Evolutionary conservation across 192 early-diverging fungal genomes (phyloP).

Genomic region (Linnemannia exigua): DNA sequence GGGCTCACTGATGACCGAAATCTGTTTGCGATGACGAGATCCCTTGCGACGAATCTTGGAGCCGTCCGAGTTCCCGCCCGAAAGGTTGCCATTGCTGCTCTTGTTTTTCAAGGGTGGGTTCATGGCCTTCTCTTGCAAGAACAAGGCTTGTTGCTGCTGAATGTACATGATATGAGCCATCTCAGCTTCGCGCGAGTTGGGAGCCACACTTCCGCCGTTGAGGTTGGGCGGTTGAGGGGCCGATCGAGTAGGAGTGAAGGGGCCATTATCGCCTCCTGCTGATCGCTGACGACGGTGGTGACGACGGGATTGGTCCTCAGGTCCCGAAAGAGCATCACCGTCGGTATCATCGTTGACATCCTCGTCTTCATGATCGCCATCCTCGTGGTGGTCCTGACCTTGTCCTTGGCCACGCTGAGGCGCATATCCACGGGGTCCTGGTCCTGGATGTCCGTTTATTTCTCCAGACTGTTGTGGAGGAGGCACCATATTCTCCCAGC

Average conservation of each 20-base stretch:
- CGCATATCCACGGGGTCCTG: neutral
- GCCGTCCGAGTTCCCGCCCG: conserved; percentile 36
- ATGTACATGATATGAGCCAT: conserved; percentile 58
- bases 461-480: neutral
- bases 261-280: neutral
- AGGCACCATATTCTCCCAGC: conserved; percentile 33
- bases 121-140: conserved; percentile 54
- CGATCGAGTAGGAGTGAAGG: conserved; percentile 46
- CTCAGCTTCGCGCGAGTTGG: conserved; percentile 48
- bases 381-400: conserved; percentile 50
- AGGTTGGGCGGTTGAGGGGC: conserved; percentile 40
- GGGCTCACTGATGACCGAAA: conserved; percentile 52
- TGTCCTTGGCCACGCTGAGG: conserved; percentile 35
- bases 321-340: conserved; percentile 47
- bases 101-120: conserved; percentile 42
- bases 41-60: conserved; percentile 36
- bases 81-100: conserved; percentile 49
- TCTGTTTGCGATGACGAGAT: conserved; percentile 50
- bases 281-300: conserved; percentile 19
- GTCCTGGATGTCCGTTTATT: neutral
- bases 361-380: conserved; percentile 53
- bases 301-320: conserved; percentile 41
- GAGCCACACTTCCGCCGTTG: conserved; percentile 6
- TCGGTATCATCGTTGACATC: conserved; percentile 47
- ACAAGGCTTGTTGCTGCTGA: conserved; percentile 54